Conservation (phyloP, 78 protist genomes). For the Diacronema lutheri region DNA sequence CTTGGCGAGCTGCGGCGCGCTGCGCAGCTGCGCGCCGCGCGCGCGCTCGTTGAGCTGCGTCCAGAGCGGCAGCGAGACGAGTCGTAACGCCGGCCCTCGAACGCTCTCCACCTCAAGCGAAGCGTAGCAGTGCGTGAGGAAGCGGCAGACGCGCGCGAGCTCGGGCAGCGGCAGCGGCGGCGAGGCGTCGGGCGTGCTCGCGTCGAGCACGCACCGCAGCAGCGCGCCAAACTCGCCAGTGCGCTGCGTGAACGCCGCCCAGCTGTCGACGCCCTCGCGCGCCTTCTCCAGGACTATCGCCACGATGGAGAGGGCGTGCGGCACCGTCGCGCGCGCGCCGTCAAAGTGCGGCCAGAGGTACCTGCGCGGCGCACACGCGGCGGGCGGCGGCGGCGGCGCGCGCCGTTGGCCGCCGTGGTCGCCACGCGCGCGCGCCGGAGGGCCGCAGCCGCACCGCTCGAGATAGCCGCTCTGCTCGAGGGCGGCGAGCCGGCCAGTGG, state of each 20-base stretch:
- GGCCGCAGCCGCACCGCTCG: no score
- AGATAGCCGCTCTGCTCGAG: no score
- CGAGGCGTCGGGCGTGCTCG: background rate
- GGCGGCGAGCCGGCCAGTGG: no score
- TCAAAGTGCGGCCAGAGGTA: constrained; percentile 79
- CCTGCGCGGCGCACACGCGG: no score
- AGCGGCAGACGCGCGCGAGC: background rate
- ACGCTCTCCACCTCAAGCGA: background rate
- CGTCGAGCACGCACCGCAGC: background rate
- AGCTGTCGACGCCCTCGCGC: constrained; percentile 53
- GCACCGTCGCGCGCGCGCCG: background rate
- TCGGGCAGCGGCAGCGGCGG: background rate
- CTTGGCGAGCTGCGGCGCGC: constrained; percentile 25
- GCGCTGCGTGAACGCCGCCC: background rate
- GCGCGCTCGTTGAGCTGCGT: background rate
- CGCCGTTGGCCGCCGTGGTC: no score
- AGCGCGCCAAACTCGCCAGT: background rate
- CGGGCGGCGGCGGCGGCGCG: no score
- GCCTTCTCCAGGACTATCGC: constrained; percentile 78
- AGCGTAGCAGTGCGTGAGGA: constrained; percentile 4
- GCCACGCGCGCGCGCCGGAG: no score
- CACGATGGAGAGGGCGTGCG: constrained; percentile 63
- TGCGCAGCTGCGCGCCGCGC: background rate
- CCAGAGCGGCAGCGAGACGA: constrained; percentile 42
- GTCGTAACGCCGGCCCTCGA: background rate